Percentiles rank a stretch among this genome's conserved stretches.
Conservation (phyloP, 352 stramenopile genomes). For the Phytophthora cactorum region DNA sequence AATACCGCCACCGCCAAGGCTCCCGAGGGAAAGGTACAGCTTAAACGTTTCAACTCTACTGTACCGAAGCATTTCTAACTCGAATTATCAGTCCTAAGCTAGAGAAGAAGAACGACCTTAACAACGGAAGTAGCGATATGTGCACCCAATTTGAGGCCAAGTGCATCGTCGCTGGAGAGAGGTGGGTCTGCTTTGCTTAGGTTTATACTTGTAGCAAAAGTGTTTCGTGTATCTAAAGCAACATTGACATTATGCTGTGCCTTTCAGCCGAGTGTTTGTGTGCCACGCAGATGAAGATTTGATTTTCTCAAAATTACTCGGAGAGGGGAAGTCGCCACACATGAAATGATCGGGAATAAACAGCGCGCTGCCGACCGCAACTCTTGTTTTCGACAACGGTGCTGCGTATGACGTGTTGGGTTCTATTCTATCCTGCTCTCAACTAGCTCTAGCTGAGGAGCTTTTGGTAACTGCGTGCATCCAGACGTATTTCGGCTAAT, state of each 20-base stretch:
- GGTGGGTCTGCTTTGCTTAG: slow-evolving; percentile 25
- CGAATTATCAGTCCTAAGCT: slow-evolving; percentile 9
- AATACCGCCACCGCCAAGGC: background rate
- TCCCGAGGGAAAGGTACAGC: slow-evolving; percentile 15
- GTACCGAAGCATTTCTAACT: background rate
- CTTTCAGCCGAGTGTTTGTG: slow-evolving; percentile 33
- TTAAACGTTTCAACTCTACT: background rate
- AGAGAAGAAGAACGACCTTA: slow-evolving; percentile 8
- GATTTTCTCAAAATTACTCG: slow-evolving; percentile 15
- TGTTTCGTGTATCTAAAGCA: background rate
- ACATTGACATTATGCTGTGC: slow-evolving; percentile 7
- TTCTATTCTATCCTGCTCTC: background rate
- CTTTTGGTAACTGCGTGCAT: too few species aligned
- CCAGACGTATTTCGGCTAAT: background rate
- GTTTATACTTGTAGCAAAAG: background rate
- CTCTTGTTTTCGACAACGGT: background rate
- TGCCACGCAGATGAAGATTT: slow-evolving; percentile 21
- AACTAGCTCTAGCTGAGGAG: background rate
- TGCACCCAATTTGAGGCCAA: slow-evolving; percentile 51
- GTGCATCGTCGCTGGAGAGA: slow-evolving; percentile 51
- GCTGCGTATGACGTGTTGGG: background rate
- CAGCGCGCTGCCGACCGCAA: too few species aligned
- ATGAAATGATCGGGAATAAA: background rate
- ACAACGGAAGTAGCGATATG: background rate
- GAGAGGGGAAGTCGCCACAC: slow-evolving; percentile 4